A percentile compares a stretch with the other conserved stretches of the same genome.
These are phyloP conservation scores for Quillaja saponaria DNA, from an alignment of 306 rosid species.

Conservation along the genomic window DNA sequence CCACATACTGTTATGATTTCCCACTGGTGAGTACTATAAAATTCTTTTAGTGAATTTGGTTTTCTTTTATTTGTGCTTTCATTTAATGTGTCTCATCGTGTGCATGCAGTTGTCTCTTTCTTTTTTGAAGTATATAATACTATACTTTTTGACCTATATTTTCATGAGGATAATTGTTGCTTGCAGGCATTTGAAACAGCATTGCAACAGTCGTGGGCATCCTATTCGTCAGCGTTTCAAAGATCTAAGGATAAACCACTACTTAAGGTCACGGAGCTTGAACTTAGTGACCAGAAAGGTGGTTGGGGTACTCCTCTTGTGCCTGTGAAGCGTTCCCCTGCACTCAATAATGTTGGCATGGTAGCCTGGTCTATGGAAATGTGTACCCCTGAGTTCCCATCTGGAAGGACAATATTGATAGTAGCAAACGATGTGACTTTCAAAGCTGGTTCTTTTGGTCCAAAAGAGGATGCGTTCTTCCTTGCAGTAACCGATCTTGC, in stretches of 20 bases:
- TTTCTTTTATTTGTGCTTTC: too few relatives aligned
- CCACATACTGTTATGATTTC: conserved; percentile 96
- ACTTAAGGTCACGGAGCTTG: conserved; percentile 76
- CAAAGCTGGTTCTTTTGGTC: conserved; percentile 98
- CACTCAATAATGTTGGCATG: conserved; percentile 92
- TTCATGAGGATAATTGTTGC: conserved; percentile 32
- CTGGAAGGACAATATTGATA: conserved; percentile 86
- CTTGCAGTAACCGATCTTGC: conserved; percentile 93
- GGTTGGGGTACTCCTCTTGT: conserved; percentile 82
- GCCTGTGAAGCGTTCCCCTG: conserved; percentile 65
- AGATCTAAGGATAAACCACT: conserved; percentile 53
- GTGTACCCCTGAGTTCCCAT: conserved; percentile 91
- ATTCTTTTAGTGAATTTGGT: conserved; percentile 13
- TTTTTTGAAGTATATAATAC: not conserved
- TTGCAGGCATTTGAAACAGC: conserved; percentile 86
- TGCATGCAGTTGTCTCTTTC: too few relatives aligned
- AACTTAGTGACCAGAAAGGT: conserved; percentile 72
- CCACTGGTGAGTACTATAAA: conserved; percentile 70
- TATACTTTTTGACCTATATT: not conserved
- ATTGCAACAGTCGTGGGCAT: conserved; percentile 79
- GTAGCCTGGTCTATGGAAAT: conserved; percentile 92
- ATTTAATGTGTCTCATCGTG: conserved; percentile 4
- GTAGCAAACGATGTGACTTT: conserved; percentile 91
- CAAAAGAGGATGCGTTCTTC: conserved; percentile 92
- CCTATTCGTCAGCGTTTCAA: conserved; percentile 47